Base-by-base conservation (phyloP, 139 green algal species). In the Haematococcus sp. region DNA sequence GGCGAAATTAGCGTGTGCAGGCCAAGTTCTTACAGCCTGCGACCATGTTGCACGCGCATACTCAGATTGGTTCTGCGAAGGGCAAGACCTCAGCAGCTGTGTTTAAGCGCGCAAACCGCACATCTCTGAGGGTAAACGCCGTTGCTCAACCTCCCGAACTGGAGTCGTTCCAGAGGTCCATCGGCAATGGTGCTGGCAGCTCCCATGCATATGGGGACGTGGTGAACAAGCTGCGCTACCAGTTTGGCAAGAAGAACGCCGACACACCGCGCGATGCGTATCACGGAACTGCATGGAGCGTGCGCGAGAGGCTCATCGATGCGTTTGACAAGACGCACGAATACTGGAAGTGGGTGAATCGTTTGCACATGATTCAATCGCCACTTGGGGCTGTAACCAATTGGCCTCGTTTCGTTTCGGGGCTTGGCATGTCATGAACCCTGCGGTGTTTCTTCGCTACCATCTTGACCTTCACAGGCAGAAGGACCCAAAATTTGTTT, bases 401-500 rank as follows among this genome's bases (percentile, higher is more conserved):
- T 61, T 32, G 22, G 23, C 54, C 4, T 13, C 54, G 54, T 61
- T 27, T 27, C 23, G 54, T 61, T 61, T 27, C 9, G 7, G 23
- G 54, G 23, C 54, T 13, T 13, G 7, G 40, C 40, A 49, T 19
- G 7, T 19, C 7, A 11, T 49, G 40, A 49, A 49, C 40, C 40
- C 40, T 49, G 40, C 11, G 40, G 7, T 49, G 40, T 11, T 49
- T 7, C 11, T 49, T 7, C 40, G 40, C 11, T 7, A 19, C 7
- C 40, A 7, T 7, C 7, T 28, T 25, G 61, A 4, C 3, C 5
- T 27, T 20, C 44, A 52, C 87, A 90, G 85, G 78, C 34, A 86
- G 70, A 70, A 92, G 80, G 87, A 96, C 76, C 87, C 91, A 43
- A 99, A 99, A 89, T 90, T 90, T 61, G 88, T 98, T 49, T 98